Base-by-base conservation (phyloP, 2,329 filamentous ascomycete species). In the Paraphoma chrysanthemicola region DNA sequence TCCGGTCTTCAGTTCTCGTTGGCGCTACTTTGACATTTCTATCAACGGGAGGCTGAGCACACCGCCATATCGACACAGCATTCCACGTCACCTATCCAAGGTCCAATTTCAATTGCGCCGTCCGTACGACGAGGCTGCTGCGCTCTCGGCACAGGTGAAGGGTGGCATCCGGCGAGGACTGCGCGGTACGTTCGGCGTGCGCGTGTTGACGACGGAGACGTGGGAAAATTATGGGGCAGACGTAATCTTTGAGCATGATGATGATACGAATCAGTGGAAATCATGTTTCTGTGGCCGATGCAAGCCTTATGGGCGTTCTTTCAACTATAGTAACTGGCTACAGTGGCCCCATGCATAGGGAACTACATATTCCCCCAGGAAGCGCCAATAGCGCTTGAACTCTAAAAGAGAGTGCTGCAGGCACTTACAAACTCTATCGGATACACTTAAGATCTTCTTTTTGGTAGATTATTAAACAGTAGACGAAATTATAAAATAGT, bases 1-100 rank as follows among this genome's bases (percentile, higher is more conserved):
- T 29, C 38, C 47, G 6, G 51, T 54, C 16, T 54, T 38, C 44
- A 54, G 51, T 39, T 44, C 45, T 2, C 45, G 45, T 16, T 54
- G 51, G 51, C 51, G 51, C 29, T 43, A 28, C 31, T 42, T 54
- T 10, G 45, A 48, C 23, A 12, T 44, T 10, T 18, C 41, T 12
- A 14, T 54, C 14, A 42, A 44, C 30, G 42, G n/a, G 14, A 16
- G 8, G 3, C 10, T n/a, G 10, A 36, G 5, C 18, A 11, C 10
- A 5, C 43, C 16, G 10, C 11, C 43, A 18, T 44, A 44, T 17
- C 17, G 10, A 28, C 28, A 30, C 8, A 4, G 43, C 18, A 6
- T 9, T 2, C 28, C 3, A 14, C 1, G 18, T 11, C 1, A 29
- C n/a, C 12, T 23, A 23, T 14, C 9, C 5, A 23, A n/a, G 16